Base-by-base conservation (phyloP, 495 filamentous ascomycete genomes). In the Talaromyces borbonicus region DNA sequence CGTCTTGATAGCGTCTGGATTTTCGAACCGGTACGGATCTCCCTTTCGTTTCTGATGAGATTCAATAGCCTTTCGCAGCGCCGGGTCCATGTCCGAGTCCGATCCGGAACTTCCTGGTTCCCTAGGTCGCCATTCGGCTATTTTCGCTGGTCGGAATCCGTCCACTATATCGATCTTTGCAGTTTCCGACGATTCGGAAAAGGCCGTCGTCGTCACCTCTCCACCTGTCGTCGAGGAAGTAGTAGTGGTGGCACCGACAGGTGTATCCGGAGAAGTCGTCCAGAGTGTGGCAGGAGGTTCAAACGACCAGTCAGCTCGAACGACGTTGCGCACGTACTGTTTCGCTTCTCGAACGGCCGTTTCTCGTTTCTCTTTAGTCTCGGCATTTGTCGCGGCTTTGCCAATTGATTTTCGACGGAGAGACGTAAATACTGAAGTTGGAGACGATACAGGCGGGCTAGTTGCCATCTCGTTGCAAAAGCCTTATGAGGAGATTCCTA, bases 1-100 rank as follows among this genome's bases (percentile, higher is more conserved):
- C 1, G 56, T 58, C 3, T 70, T 78, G 9, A 84, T 66, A 5
- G 68, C 67, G 47, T 85, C 80, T 2, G 81, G 82, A 27, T 49
- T 75, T 45, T 85, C 79, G 55, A 79, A 86, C 8, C 69, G 72
- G 63, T 78, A 85, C 15, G 78, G 72, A n/a, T 62, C 47, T 15
- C 29, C 46, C n/a, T 42, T 22, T 12, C 20, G 23, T n/a, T 26
- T 8, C 25, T 46, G 31, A 19, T 43, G 19, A 15, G 15, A 5
- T 23, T 33, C 18, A 20, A 25, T 48, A n/a, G 37, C 24, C 12
- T n/a, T 36, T 4, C 30, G 18, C 5, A 23, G 19, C 7, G 20
- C 33, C 16, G 23, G 18, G 5, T 48, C 46, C 12, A 26, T n/a
- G 24, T 69, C 66, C 8, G 67, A 59, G 38, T 72, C 68, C 15